A percentile compares a stretch with the other conserved stretches of the same genome.
These are phyloP conservation scores for Arthrobotrys sphaeroides DNA, from an alignment of 2,329 filamentous ascomycete species.

Conservation along the genomic window DNA sequence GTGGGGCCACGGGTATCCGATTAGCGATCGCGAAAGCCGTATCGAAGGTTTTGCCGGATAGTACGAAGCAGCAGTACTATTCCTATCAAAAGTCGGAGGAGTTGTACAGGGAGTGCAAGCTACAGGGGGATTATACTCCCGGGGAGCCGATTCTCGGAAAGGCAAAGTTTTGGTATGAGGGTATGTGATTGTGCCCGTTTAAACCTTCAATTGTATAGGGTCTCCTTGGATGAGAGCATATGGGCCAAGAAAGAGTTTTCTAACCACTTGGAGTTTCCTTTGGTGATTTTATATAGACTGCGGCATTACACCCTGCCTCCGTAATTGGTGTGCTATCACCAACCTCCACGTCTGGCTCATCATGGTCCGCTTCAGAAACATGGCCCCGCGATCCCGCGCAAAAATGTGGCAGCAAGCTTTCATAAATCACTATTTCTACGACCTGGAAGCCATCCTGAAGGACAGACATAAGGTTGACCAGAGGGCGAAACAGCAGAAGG, in stretches of 20 bases:
- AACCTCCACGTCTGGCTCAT: constrained; percentile 96
- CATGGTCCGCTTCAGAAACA: constrained; percentile 66
- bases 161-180: constrained; percentile 81
- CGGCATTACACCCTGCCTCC: constrained; percentile 84
- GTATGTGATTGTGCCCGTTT: constrained; percentile 65
- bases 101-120: constrained; percentile 39
- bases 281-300: constrained; percentile 68
- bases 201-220: no score
- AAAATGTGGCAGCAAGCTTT: constrained; percentile 80
- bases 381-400: constrained; percentile 50
- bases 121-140: constrained; percentile 59
- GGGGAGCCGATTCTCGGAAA: constrained; percentile 84
- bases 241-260: neutral
- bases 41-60: constrained; percentile 22
- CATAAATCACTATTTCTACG: constrained; percentile 93
- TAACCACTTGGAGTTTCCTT: constrained; percentile 7
- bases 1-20: neutral
- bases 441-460: constrained; percentile 84
- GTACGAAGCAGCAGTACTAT: constrained; percentile 45
- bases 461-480: constrained; percentile 72
- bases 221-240: no score
- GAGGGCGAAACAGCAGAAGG: constrained; percentile 68
- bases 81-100: constrained; percentile 42
- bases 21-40: constrained; percentile 22
- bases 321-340: constrained; percentile 93